Evolutionary conservation across 225 moss, liverwort and hornwort genomes (phyloP), one percentile per base, ranked within the genome.

Genomic region (Neckera pumila): DNA sequence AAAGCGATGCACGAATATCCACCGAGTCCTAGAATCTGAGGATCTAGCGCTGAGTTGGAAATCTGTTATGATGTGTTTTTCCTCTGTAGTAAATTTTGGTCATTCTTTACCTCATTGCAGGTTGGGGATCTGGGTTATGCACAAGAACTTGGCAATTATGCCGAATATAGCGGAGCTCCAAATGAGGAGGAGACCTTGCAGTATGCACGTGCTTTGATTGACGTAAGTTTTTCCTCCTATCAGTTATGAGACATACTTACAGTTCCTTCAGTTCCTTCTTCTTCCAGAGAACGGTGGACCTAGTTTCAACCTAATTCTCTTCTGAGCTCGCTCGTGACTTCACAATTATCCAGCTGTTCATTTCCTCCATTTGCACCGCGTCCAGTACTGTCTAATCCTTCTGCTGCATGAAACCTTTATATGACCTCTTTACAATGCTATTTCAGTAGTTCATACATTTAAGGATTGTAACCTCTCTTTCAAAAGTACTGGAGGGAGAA

Each of bases 81-180:
- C 17, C 11, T 5, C 22, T 73, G 11, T 45, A 25, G 60, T 82
- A 47, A 78, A 57, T 62, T 61, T 43, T n/a, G 54, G 18, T 23
- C 65, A 12, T 56, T 53, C 38, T 60, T 27, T n/a, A 19, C 69
- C 6, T 28, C 25, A 70, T 87, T 88, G 49, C 89, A 97, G 98
- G 98, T 98, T 78, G 98, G 98, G 75, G 98, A 98, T 89, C 89
- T 98, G 80, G 96, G 96, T 57, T 98, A 94, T 85, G 96, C 98
- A n/a, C 89, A 96, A 67, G 98, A 98, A 91, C 98, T 98, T 73
- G 98, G 98, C 66, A 98, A 98, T 88, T 98, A 98, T 79, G 98
- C 98, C 47, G 98, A 98, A 84, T 98, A 98, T 76, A 98, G 98
- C 90, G 98, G 98, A 74, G 98, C 98, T 87, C 98, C 98, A 40